Percentiles rank a stretch among this genome's conserved stretches.
Conservation (phyloP, 2,329 filamentous ascomycete species). For the Fusarium sambucinum region DNA sequence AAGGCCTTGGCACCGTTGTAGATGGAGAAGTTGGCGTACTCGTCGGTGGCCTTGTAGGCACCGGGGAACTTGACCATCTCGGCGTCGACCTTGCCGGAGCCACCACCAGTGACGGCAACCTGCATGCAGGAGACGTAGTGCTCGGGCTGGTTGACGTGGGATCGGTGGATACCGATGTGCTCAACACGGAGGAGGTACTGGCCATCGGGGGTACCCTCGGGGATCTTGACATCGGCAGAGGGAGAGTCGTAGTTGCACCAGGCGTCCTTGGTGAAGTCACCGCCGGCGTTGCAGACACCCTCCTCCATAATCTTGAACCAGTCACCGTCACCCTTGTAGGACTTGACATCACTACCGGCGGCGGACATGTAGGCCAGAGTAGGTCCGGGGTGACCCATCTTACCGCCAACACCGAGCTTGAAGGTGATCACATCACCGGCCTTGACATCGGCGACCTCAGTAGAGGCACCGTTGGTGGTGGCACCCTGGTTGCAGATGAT, state of each 20-base stretch:
- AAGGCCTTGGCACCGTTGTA: conserved; percentile 22
- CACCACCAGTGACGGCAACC: conserved; percentile 22
- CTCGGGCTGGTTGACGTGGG: conserved; percentile 29
- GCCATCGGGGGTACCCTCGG: conserved; percentile 19
- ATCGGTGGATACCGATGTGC: conserved; percentile 28
- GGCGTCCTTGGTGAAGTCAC: conserved; percentile 31
- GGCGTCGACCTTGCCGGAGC: conserved; percentile 20
- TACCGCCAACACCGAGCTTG: conserved; percentile 23
- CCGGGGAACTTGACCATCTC: conserved; percentile 31
- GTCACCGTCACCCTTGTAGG: conserved; percentile 21
- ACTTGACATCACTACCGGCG: conserved; percentile 20
- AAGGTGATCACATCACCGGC: conserved; percentile 29
- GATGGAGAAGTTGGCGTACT: conserved; percentile 31
- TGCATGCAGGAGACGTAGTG: conserved; percentile 30
- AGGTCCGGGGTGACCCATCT: conserved; percentile 25
- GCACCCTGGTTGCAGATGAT: conserved; percentile 31
- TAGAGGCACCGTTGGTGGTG: not conserved
- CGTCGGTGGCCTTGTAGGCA: conserved; percentile 25
- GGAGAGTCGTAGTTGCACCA: conserved; percentile 29
- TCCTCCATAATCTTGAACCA: conserved; percentile 34
- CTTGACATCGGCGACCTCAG: conserved; percentile 24
- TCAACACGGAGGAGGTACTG: conserved; percentile 31
- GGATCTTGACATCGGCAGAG: conserved; percentile 22
- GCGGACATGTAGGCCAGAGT: conserved; percentile 28
- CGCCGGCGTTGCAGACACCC: conserved; percentile 26